phyloP scores from a whole-genome alignment of 441 rosid genomes.

The Erodium moschatum region DNA sequence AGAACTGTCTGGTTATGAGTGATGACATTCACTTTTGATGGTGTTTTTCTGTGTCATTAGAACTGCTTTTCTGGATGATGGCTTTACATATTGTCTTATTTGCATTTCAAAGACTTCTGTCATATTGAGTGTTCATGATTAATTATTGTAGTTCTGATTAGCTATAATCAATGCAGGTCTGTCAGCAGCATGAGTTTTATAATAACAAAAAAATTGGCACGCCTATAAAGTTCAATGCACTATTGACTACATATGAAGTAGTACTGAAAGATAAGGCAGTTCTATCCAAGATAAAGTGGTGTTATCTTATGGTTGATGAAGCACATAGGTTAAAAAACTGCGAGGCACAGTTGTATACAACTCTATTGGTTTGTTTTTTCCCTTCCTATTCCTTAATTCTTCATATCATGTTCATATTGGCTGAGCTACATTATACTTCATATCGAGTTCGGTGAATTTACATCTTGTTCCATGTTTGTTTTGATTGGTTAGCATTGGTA shows the following conservation, averaged over 20 bases:
- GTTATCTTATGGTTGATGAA: conserved; percentile 98
- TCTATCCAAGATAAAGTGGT: conserved; percentile 95
- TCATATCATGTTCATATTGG: conserved; percentile 3
- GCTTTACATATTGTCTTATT: neutral
- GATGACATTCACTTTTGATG: neutral
- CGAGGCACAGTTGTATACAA: conserved; percentile 94
- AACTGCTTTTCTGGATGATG: neutral
- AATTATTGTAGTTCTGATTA: neutral
- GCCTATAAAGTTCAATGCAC: conserved; percentile 78
- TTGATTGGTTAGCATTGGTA: conserved; percentile 16
- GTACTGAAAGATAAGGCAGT: conserved; percentile 92
- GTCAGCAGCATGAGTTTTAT: conserved; percentile 92
- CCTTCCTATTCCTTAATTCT: neutral
- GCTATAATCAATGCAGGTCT: conserved; percentile 50
- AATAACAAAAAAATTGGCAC: conserved; percentile 76
- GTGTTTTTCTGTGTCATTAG: neutral
- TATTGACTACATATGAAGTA: conserved; percentile 97
- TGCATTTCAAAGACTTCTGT: neutral
- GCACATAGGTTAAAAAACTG: conserved; percentile 98
- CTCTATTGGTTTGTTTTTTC: conserved; percentile 56
- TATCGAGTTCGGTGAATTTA: conserved; percentile 1
- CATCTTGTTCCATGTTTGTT: neutral
- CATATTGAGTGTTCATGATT: neutral
- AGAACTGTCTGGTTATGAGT: conserved; percentile 6
- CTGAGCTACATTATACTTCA: conserved; percentile 6